Evolutionary conservation across 2,329 filamentous ascomycete genomes (phyloP), one percentile per base, ranked within the genome.

Genomic region (Fusarium sp.): DNA sequence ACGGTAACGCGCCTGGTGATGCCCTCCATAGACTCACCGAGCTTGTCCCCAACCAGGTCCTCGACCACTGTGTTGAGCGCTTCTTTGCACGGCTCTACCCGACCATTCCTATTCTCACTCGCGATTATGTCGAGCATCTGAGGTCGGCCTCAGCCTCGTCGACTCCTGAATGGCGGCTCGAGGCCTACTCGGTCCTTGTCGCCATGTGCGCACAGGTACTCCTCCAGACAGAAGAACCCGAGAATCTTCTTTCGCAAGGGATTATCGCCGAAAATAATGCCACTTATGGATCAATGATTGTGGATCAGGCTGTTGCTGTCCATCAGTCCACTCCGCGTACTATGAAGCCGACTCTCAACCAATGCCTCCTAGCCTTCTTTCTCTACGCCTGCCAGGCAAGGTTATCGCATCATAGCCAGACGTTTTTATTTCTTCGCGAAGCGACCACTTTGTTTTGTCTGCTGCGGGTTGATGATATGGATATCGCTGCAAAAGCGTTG

Each of bases 381-480:
- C 75, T 83, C 19, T 83, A 83, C 51, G 79, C 81, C 5, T 82
- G 80, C 43, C 80, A 83, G 46, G 78, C 79, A 3, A 73, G 76
- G 13, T 69, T 82, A 7, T 80, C 78, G 6, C 80, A 82, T 51
- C 81, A 83, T 60, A 80, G 78, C 47, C 80, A 80, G 35, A 79
- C 81, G 0, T 82, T 82, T 20, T 66, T 80, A 19, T 82, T 80
- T 43, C 73, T 83, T 0, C 76, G 81, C n/a, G 80, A 83, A 57
- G 78, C 81, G 1, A 81, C 79, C 2, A 82, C 81, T 0, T 62
- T 82, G 0, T 77, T 80, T n/a, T 65, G 79, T 7, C 68, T 83
- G 0, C 47, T 82, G 19, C 67, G 74, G 7, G 62, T 76, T 2
- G 75, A 77, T 4, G 68, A 71, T 4, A 61, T 67, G 10, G 73